Evolutionary conservation across 1,284 basidiomycete genomes (phyloP).

Genomic region (Ceratobasidium theobromae): DNA sequence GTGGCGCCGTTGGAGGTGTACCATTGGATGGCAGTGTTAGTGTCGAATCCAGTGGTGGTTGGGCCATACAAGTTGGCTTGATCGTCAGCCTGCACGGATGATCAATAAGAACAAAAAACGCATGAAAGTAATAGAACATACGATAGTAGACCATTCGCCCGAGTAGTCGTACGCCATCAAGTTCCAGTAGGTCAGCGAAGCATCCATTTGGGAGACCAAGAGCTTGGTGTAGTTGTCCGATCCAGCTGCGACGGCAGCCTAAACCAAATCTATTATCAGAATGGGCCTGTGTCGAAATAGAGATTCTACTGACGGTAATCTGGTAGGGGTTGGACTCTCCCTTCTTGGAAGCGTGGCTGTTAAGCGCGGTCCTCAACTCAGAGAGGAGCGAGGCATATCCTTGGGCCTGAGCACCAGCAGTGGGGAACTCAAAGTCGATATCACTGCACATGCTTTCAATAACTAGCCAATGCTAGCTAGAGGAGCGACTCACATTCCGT

Average conservation of each 20-base stretch:
- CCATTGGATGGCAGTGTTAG: slow-evolving; percentile 68
- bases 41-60: slow-evolving; percentile 59
- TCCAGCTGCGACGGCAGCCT: slow-evolving; percentile 63
- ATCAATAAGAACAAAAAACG: background rate
- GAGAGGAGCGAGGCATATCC: slow-evolving; percentile 62
- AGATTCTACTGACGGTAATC: slow-evolving; percentile 54
- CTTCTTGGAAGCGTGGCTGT: slow-evolving; percentile 54
- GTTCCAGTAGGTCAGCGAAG: slow-evolving; percentile 72
- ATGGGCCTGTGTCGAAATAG: no score
- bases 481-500: slow-evolving; percentile 58
- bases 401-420: slow-evolving; percentile 53
- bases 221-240: slow-evolving; percentile 65
- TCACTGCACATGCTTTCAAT: slow-evolving; percentile 51
- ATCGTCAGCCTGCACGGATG: slow-evolving; percentile 57
- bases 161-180: slow-evolving; percentile 86
- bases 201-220: slow-evolving; percentile 70
- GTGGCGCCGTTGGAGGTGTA: slow-evolving; percentile 70
- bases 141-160: slow-evolving; percentile 63
- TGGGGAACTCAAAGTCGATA: slow-evolving; percentile 68
- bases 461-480: background rate
- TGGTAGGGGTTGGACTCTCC: slow-evolving; percentile 62
- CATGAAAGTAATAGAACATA: slow-evolving; percentile 37
- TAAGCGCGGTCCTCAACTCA: slow-evolving; percentile 57
- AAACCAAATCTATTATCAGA: slow-evolving; percentile 11
- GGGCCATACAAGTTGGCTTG: slow-evolving; percentile 82